Conservation (phyloP, 1,284 basidiomycete species). For the Leccinum pseudoinsigne region DNA sequence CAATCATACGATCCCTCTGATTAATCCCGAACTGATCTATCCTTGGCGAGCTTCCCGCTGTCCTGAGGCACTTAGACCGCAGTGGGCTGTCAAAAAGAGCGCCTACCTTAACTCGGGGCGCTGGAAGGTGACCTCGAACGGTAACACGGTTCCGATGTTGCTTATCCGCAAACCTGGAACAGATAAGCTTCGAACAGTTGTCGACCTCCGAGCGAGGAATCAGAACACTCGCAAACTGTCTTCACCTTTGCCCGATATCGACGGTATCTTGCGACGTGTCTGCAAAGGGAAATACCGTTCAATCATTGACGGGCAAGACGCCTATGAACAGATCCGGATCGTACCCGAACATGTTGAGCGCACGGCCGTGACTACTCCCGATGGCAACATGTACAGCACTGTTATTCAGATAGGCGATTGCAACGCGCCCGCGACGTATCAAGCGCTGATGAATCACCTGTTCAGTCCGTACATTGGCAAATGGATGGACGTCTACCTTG, state of each 20-base stretch:
- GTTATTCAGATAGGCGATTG: constrained; percentile 37
- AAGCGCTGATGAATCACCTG: constrained; percentile 33
- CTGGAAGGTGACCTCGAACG: no score
- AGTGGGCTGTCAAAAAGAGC: no score
- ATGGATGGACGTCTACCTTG: constrained; percentile 29
- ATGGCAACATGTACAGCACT: constrained; percentile 36
- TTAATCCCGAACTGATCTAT: no score
- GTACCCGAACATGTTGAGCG: constrained; percentile 32
- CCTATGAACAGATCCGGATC: constrained; percentile 38
- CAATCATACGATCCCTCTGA: no score
- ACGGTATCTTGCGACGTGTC: constrained; percentile 28
- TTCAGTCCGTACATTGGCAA: constrained; percentile 25
- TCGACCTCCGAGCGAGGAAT: constrained; percentile 30
- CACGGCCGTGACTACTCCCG: constrained; percentile 27
- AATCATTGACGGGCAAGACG: constrained; percentile 34
- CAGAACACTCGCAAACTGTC: constrained; percentile 37
- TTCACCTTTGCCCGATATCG: constrained; percentile 33
- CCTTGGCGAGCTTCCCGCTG: no score
- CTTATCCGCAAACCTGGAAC: constrained; percentile 29
- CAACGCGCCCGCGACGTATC: constrained; percentile 29
- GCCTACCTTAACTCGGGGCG: no score
- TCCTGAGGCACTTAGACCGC: no score
- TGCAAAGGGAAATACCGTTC: constrained; percentile 24
- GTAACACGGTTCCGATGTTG: constrained; percentile 35
- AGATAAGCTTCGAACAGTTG: constrained; percentile 18